Evolutionary conservation across 768 basidiomycete species (phyloP).

Genomic region (Termitomyces sp.): DNA sequence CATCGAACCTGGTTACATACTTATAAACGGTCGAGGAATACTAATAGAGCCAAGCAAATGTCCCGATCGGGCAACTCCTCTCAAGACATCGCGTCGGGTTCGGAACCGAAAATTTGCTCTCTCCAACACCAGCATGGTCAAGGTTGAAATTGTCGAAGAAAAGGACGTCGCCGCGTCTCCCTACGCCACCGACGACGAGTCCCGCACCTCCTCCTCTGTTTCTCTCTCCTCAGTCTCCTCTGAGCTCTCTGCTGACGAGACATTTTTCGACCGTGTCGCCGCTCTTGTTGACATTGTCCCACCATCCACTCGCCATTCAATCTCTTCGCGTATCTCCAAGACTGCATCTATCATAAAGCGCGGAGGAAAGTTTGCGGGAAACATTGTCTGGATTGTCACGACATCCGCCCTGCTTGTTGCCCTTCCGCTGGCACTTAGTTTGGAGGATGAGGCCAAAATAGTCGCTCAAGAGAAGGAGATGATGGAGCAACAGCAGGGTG

Average conservation of each 20-base stretch:
- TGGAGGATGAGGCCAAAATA: slow-evolving; percentile 96
- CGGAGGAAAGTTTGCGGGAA: slow-evolving; percentile 71
- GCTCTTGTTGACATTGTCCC: slow-evolving; percentile 97
- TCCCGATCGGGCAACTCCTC: slow-evolving; percentile 14
- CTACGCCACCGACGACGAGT: slow-evolving; percentile 71
- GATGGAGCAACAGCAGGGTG: slow-evolving; percentile 89
- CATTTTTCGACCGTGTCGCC: slow-evolving; percentile 78
- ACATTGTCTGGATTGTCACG: slow-evolving; percentile 90
- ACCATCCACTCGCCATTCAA: slow-evolving; percentile 77
- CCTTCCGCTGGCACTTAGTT: slow-evolving; percentile 83
- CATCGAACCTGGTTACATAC: slow-evolving; percentile 24
- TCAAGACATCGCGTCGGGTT: slow-evolving; percentile 11
- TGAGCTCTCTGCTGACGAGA: slow-evolving; percentile 68
- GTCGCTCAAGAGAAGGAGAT: slow-evolving; percentile 93
- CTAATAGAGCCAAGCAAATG: slow-evolving; percentile 23
- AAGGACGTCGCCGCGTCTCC: slow-evolving; percentile 68
- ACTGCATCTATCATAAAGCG: slow-evolving; percentile 63
- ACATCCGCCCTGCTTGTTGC: slow-evolving; percentile 93
- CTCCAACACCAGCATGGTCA: slow-evolving; percentile 65
- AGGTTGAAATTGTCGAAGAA: slow-evolving; percentile 84
- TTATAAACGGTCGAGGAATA: slow-evolving; percentile 27
- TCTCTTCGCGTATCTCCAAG: slow-evolving; percentile 54
- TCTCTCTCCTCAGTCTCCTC: slow-evolving; percentile 82
- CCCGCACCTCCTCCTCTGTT: slow-evolving; percentile 61
- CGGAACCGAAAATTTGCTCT: slow-evolving; percentile 22